phyloP scores from a whole-genome alignment of 306 rosid genomes.

The Erythrophleum fordii region DNA sequence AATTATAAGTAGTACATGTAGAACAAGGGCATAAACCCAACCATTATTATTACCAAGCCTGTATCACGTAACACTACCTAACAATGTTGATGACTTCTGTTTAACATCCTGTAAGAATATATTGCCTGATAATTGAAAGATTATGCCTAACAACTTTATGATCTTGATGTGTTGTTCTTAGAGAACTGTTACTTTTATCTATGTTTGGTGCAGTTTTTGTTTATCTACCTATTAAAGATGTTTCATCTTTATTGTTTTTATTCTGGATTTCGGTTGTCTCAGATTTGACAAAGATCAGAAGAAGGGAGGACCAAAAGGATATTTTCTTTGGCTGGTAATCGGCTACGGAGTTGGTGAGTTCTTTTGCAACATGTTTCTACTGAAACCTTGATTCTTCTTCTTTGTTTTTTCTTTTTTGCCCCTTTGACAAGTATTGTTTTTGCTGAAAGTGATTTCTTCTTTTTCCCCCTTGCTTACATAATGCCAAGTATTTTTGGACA shows the following conservation, averaged over 20 bases:
- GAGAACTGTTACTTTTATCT: conserved; percentile 15
- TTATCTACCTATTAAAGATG: conserved; percentile 8
- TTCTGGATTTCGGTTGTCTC: conserved; percentile 48
- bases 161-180: conserved; percentile 17
- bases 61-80: background rate
- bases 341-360: conserved; percentile 92
- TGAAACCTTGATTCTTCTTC: conserved; percentile 25
- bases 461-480: conserved; percentile 1
- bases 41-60: background rate
- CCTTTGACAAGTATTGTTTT: background rate
- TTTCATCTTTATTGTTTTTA: conserved; percentile 23
- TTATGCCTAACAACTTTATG: background rate
- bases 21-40: no score
- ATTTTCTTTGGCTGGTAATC: conserved; percentile 76
- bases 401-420: background rate
- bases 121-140: background rate
- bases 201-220: conserved; percentile 1
- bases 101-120: background rate
- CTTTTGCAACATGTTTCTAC: conserved; percentile 26
- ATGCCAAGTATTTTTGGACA: background rate
- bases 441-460: background rate
- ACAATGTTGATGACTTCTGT: background rate
- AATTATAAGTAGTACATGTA: no score
- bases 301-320: conserved; percentile 55
- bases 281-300: conserved; percentile 87